Percentiles rank a stretch among this genome's conserved stretches.
Evolutionary conservation across 768 basidiomycete species (phyloP).

Genomic region (Steccherinum ochraceum): DNA sequence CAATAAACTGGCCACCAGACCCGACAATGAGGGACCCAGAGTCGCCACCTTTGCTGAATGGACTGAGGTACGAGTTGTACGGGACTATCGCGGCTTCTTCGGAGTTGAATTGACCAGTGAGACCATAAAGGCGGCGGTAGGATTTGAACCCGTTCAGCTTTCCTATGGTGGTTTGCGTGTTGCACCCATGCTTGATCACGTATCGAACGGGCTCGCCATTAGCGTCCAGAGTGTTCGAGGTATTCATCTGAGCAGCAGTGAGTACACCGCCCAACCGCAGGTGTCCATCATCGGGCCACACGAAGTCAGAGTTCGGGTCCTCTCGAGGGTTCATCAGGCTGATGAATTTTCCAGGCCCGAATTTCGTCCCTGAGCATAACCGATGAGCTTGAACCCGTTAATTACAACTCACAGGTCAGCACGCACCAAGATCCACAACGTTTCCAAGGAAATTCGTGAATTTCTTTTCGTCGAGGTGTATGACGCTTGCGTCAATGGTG

Average conservation of each 20-base stretch:
- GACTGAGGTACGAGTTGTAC: slow-evolving; percentile 14
- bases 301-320: slow-evolving; percentile 16
- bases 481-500: slow-evolving; percentile 32
- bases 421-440: slow-evolving; percentile 31
- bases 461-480: slow-evolving; percentile 31
- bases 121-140: slow-evolving; percentile 12
- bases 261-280: slow-evolving; percentile 16
- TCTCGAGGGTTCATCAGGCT: slow-evolving; percentile 11
- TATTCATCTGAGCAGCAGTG: slow-evolving; percentile 14
- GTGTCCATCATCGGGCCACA: slow-evolving; percentile 20
- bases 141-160: slow-evolving; percentile 14
- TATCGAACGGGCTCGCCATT: slow-evolving; percentile 19
- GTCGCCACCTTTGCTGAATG: slow-evolving; percentile 13
- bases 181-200: slow-evolving; percentile 20
- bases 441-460: slow-evolving; percentile 30
- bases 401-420: too few species aligned
- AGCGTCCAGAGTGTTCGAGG: slow-evolving; percentile 15
- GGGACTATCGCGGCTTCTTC: slow-evolving; percentile 14
- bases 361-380: slow-evolving; percentile 16
- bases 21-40: slow-evolving; percentile 20
- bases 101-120: slow-evolving; percentile 14
- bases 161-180: slow-evolving; percentile 18
- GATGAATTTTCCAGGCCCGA: slow-evolving; percentile 14
- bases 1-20: slow-evolving; percentile 17
- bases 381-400: too few species aligned